A percentile compares a stretch with the other conserved stretches of the same genome.
Evolutionary conservation across 108 stramenopile species (phyloP).

Genomic region (Schizochytrium sp.): DNA sequence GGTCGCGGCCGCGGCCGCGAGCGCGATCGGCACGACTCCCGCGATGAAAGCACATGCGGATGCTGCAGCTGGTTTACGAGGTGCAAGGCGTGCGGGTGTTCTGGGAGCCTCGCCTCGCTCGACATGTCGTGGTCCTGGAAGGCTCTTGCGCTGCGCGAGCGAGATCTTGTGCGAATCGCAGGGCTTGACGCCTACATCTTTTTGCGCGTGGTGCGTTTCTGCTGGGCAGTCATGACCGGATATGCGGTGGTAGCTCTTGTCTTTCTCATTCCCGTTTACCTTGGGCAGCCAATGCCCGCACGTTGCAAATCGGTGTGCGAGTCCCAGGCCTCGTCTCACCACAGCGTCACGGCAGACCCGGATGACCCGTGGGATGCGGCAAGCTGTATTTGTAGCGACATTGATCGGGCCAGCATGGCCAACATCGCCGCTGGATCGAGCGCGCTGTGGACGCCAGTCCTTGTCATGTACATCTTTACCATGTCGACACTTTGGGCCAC

Average conservation of each 20-base stretch:
- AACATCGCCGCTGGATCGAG: background rate
- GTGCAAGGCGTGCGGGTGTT: background rate
- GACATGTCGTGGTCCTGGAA: constrained; percentile 16
- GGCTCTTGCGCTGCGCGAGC: background rate
- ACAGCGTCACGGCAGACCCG: background rate
- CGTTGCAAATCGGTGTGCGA: background rate
- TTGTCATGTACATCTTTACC: background rate
- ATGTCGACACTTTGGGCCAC: background rate
- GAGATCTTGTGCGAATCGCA: background rate
- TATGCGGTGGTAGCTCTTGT: background rate
- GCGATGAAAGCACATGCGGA: background rate
- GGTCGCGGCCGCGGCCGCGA: no score
- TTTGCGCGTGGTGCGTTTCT: background rate
- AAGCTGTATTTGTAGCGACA: background rate
- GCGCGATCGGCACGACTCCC: no score
- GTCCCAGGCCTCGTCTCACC: background rate
- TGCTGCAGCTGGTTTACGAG: background rate
- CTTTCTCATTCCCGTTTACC: constrained; percentile 3
- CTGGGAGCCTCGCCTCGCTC: background rate
- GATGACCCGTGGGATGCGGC: background rate
- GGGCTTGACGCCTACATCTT: constrained; percentile 6
- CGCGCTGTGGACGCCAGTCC: background rate
- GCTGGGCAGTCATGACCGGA: constrained; percentile 6
- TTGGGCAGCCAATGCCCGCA: background rate
- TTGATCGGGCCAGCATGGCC: constrained; percentile 15